A percentile compares a stretch with the other conserved stretches of the same genome.
Conservation (phyloP, 805 yeast species). For the Starmerella bombicola region DNA sequence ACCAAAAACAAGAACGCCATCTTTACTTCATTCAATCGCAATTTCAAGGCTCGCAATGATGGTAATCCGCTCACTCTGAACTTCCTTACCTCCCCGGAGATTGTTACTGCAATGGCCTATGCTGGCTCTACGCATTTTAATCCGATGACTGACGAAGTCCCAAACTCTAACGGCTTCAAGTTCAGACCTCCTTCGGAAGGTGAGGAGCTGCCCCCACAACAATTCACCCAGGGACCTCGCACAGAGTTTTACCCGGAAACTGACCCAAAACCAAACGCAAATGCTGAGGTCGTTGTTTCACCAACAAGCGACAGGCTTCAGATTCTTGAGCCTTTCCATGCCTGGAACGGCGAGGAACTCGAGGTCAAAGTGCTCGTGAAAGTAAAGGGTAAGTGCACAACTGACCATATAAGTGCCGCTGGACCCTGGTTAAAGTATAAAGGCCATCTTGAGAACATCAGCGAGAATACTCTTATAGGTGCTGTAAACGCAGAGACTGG, state of each 20-base stretch:
- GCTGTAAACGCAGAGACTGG: slow-evolving; percentile 96
- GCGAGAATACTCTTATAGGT: slow-evolving; percentile 89
- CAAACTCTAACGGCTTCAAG: slow-evolving; percentile 44
- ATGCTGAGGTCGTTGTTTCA: slow-evolving; percentile 53
- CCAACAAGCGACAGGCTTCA: slow-evolving; percentile 89
- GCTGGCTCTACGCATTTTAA: slow-evolving; percentile 87
- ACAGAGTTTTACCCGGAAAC: slow-evolving; percentile 57
- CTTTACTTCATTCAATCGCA: slow-evolving; percentile 94
- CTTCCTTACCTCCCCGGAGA: slow-evolving; percentile 95
- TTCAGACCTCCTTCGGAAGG: slow-evolving; percentile 58
- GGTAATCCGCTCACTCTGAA: slow-evolving; percentile 97
- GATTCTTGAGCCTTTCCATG: slow-evolving; percentile 71
- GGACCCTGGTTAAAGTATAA: slow-evolving; percentile 98
- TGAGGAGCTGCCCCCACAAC: slow-evolving; percentile 66
- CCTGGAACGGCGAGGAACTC: slow-evolving; percentile 81
- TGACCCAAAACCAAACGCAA: slow-evolving; percentile 53
- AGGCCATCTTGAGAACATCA: slow-evolving; percentile 92
- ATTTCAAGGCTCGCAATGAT: slow-evolving; percentile 94
- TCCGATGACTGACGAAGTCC: slow-evolving; percentile 78
- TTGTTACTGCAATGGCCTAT: slow-evolving; percentile 93
- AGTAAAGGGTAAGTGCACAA: slow-evolving; percentile 96
- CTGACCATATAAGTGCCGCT: slow-evolving; percentile 97
- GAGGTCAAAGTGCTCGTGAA: slow-evolving; percentile 65
- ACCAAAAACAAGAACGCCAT: slow-evolving; percentile 61
- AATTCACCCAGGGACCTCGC: slow-evolving; percentile 62